Conservation (phyloP, 2,329 filamentous ascomycete genomes). For the Albophoma yamanashiensis region DNA sequence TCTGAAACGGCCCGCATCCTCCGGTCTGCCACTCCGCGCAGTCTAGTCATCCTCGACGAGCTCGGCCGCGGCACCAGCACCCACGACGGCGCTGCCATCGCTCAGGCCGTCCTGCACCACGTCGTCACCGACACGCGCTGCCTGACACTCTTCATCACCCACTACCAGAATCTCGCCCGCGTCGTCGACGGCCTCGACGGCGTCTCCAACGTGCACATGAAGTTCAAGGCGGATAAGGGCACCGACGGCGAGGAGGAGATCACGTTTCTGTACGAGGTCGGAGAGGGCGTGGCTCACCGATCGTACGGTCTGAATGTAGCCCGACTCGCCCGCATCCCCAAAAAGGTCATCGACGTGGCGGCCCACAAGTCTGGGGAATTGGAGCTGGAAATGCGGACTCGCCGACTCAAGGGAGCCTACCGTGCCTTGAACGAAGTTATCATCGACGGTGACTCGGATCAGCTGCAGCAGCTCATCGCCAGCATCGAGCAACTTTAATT, state of each 20-base stretch:
- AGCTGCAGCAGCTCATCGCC: conserved; percentile 41
- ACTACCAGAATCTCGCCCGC: conserved; percentile 77
- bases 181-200: conserved; percentile 58
- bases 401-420: conserved; percentile 44
- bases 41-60: conserved; percentile 87
- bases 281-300: conserved; percentile 81
- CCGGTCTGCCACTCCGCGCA: conserved; percentile 74
- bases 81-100: conserved; percentile 93
- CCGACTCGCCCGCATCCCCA: conserved; percentile 69
- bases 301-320: conserved; percentile 95
- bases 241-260: conserved; percentile 59
- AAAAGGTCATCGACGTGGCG: conserved; percentile 66
- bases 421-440: conserved; percentile 32
- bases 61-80: conserved; percentile 88
- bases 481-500: conserved; percentile 50
- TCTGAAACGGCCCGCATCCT: conserved; percentile 87
- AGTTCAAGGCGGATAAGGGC: conserved; percentile 47
- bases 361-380: conserved; percentile 69
- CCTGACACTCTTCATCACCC: conserved; percentile 90
- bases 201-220: conserved; percentile 90
- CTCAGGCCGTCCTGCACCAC: conserved; percentile 79
- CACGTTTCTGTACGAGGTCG: conserved; percentile 90
- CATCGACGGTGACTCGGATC: conserved; percentile 19
- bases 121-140: conserved; percentile 65
- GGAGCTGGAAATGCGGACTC: conserved; percentile 59